Conservation (phyloP, 2,329 filamentous ascomycete genomes). For the Dothistroma pini region DNA sequence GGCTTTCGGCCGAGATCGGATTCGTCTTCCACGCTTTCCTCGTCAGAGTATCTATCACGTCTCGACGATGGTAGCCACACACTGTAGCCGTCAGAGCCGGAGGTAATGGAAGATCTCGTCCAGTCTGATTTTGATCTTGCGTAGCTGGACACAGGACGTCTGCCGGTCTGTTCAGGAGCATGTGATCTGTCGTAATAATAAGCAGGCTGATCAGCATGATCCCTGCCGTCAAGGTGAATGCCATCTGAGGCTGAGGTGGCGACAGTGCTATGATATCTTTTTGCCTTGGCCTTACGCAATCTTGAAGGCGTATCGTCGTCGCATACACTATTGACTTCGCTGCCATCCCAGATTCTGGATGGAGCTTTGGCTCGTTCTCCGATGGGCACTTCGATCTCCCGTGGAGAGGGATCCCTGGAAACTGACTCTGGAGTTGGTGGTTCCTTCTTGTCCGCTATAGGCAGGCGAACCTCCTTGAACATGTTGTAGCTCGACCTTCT, state of each 20-base stretch:
- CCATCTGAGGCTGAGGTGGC: constrained; percentile 14
- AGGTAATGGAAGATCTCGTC: constrained; percentile 20
- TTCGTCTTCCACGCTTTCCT: constrained; percentile 30
- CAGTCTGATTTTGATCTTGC: constrained; percentile 27
- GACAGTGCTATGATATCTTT: constrained; percentile 23
- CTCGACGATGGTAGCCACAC: constrained; percentile 49
- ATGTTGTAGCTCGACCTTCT: constrained; percentile 52
- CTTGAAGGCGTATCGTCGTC: constrained; percentile 13
- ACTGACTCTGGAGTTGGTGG: constrained; percentile 7
- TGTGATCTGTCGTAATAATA: constrained; percentile 24
- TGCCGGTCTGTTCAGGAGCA: constrained; percentile 8
- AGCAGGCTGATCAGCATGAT: constrained; percentile 21
- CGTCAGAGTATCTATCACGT: constrained; percentile 31
- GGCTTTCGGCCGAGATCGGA: constrained; percentile 8
- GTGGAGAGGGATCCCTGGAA: constrained; percentile 35
- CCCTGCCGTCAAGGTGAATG: constrained; percentile 13
- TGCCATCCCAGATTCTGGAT: constrained; percentile 46
- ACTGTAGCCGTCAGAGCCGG: constrained; percentile 35
- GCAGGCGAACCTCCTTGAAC: constrained; percentile 19
- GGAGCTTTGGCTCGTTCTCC: constrained; percentile 53
- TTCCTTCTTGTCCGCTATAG: constrained; percentile 16
- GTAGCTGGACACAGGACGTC: constrained; percentile 21
- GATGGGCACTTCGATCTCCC: constrained; percentile 59
- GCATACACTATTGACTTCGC: constrained; percentile 35
- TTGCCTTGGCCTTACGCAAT: constrained; percentile 24